Conservation (phyloP, 441 rosid species). For the Monsonia emarginata region DNA sequence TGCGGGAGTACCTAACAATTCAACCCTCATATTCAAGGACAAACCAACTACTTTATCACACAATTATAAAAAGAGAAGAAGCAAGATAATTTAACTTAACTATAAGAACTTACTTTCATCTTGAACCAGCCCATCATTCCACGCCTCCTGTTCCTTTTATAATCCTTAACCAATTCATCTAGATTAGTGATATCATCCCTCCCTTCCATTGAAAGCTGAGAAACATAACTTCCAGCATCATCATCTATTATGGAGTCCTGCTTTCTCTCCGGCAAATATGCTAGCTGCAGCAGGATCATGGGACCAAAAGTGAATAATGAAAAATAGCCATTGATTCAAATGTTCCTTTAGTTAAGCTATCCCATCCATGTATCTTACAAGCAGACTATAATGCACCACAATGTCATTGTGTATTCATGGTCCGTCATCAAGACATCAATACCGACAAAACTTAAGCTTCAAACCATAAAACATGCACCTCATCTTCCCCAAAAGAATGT, state of each 20-base stretch:
- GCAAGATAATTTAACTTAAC: not conserved
- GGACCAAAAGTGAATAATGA: conserved; percentile 20
- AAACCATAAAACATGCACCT: conserved; percentile 39
- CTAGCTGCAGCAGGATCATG: conserved; percentile 50
- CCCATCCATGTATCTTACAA: not conserved
- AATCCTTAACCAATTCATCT: conserved; percentile 68
- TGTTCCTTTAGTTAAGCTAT: conserved; percentile 10
- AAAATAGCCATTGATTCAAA: conserved; percentile 8
- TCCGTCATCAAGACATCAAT: not conserved
- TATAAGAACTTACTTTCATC: conserved; percentile 41
- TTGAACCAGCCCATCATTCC: conserved; percentile 98
- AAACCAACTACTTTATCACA: conserved; percentile 8
- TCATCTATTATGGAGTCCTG: conserved; percentile 47
- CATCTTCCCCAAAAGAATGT: conserved; percentile 95
- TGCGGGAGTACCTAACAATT: too few species aligned
- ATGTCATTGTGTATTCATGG: not conserved
- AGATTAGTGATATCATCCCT: conserved; percentile 46
- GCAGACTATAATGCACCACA: not conserved
- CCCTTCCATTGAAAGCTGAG: conserved; percentile 49
- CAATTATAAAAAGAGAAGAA: conserved; percentile 7
- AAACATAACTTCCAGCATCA: conserved; percentile 50
- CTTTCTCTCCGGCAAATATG: conserved; percentile 83
- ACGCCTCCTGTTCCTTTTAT: conserved; percentile 46
- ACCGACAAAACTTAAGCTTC: not conserved
- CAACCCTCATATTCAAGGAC: not conserved